Evolutionary conservation across 2,329 filamentous ascomycete species (phyloP).

Genomic region (Gremmenia infestans): DNA sequence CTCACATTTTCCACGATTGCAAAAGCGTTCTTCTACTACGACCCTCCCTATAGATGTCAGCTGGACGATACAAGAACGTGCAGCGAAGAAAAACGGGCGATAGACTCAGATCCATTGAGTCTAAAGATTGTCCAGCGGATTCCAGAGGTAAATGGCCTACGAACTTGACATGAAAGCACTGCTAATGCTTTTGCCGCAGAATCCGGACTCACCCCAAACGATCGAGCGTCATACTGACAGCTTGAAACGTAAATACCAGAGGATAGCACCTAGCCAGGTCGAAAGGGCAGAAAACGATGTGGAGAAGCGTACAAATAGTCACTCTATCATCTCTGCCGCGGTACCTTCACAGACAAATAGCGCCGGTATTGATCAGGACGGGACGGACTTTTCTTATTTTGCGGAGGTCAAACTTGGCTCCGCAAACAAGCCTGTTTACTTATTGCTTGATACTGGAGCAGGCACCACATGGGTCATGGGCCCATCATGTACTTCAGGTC

Average conservation of each 20-base stretch:
- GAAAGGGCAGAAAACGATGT: conserved; percentile 1
- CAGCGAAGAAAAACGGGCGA: conserved; percentile 4
- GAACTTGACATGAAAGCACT: neutral
- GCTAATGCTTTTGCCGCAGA: conserved; percentile 4
- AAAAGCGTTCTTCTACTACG: conserved; percentile 24
- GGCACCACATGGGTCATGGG: conserved; percentile 83
- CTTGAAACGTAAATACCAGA: conserved; percentile 24
- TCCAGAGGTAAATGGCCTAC: conserved; percentile 13
- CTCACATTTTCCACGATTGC: conserved; percentile 14
- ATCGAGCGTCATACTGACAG: conserved; percentile 17
- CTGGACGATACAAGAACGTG: conserved; percentile 9
- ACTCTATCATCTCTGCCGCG: conserved; percentile 21
- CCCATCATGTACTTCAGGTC: conserved; percentile 56
- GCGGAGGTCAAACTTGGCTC: conserved; percentile 53
- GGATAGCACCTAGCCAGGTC: conserved; percentile 1
- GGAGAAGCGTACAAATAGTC: conserved; percentile 22
- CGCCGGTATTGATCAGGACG: conserved; percentile 57
- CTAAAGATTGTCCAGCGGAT: conserved; percentile 17
- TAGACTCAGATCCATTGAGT: conserved; percentile 2
- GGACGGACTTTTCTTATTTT: conserved; percentile 63
- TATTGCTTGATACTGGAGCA: conserved; percentile 63
- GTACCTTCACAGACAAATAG: conserved; percentile 43
- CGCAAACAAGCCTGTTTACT: conserved; percentile 47
- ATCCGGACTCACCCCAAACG: conserved; percentile 12
- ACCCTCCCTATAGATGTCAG: conserved; percentile 23